Evolutionary conservation across 2,329 filamentous ascomycete genomes (phyloP).

Genomic region (Aspergillus piperis): DNA sequence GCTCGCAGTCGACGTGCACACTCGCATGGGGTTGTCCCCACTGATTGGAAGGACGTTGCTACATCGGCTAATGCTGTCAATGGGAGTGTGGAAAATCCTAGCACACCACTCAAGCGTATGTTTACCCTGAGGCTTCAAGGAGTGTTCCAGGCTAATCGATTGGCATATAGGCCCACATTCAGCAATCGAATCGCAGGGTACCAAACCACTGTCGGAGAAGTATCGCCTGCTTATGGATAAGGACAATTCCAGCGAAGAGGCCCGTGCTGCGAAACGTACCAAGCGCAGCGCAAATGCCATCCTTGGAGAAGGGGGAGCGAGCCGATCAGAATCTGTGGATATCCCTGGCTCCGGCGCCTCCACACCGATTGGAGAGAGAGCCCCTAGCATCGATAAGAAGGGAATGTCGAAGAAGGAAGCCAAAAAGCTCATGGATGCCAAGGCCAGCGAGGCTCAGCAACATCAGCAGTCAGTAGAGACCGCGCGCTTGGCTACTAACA

Average conservation of each 20-base stretch:
- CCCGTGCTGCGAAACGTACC: slow-evolving; percentile 66
- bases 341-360: slow-evolving; percentile 63
- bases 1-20: slow-evolving; percentile 72
- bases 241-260: slow-evolving; percentile 73
- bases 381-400: slow-evolving; percentile 65
- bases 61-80: slow-evolving; percentile 35
- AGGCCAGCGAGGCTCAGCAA: slow-evolving; percentile 73
- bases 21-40: slow-evolving; percentile 76
- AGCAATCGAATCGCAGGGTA: slow-evolving; percentile 43
- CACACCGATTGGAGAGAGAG: slow-evolving; percentile 47
- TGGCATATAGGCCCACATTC: slow-evolving; percentile 36
- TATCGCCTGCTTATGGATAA: slow-evolving; percentile 65
- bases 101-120: slow-evolving; percentile 44
- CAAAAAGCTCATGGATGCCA: slow-evolving; percentile 71
- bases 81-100: slow-evolving; percentile 41
- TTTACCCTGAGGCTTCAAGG: slow-evolving; percentile 1
- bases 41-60: slow-evolving; percentile 74
- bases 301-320: slow-evolving; percentile 51
- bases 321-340: slow-evolving; percentile 58
- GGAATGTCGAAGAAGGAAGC: slow-evolving; percentile 84
- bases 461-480: slow-evolving; percentile 83
- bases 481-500: slow-evolving; percentile 72
- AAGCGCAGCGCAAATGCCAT: slow-evolving; percentile 61
- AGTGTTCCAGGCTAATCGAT: slow-evolving; percentile 17
- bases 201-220: slow-evolving; percentile 49